These are phyloP conservation scores for Xylogone sp. DNA, from an alignment of 2,329 filamentous ascomycete genomes.

Conservation along the genomic window DNA sequence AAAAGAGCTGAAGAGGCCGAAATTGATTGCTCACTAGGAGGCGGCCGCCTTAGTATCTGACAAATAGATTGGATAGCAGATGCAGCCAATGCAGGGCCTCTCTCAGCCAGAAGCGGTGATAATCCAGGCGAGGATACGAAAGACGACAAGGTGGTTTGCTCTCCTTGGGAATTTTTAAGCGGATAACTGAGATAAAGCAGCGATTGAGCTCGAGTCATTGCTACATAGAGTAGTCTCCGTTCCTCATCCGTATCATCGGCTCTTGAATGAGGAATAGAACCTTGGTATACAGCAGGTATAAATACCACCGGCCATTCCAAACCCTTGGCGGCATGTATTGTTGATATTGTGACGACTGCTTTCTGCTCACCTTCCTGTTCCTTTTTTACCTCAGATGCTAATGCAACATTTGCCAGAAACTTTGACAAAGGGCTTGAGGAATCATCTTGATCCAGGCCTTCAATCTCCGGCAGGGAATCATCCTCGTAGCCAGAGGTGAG, in stretches of 20 bases:
- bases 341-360: constrained; percentile 81
- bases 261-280: constrained; percentile 84
- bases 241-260: constrained; percentile 87
- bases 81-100: constrained; percentile 67
- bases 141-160: constrained; percentile 63
- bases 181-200: constrained; percentile 84
- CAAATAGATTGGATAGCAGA: constrained; percentile 62
- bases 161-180: constrained; percentile 58
- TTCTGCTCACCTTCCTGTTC: constrained; percentile 54
- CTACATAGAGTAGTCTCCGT: constrained; percentile 84
- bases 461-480: constrained; percentile 61
- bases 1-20: constrained; percentile 42
- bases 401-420: constrained; percentile 85
- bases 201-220: constrained; percentile 89
- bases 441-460: constrained; percentile 65
- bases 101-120: constrained; percentile 48
- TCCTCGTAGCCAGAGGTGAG: constrained; percentile 36
- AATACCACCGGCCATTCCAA: constrained; percentile 97
- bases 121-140: constrained; percentile 62
- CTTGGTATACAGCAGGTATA: constrained; percentile 83
- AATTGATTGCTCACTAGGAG: constrained; percentile 45
- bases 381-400: constrained; percentile 76
- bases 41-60: constrained; percentile 64
- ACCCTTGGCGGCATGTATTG: constrained; percentile 93
- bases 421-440: constrained; percentile 63